Percentiles rank a stretch among this genome's conserved stretches.
phyloP scores from a whole-genome alignment of 78 protist genomes.

The Monocercomonoides exilis region DNA sequence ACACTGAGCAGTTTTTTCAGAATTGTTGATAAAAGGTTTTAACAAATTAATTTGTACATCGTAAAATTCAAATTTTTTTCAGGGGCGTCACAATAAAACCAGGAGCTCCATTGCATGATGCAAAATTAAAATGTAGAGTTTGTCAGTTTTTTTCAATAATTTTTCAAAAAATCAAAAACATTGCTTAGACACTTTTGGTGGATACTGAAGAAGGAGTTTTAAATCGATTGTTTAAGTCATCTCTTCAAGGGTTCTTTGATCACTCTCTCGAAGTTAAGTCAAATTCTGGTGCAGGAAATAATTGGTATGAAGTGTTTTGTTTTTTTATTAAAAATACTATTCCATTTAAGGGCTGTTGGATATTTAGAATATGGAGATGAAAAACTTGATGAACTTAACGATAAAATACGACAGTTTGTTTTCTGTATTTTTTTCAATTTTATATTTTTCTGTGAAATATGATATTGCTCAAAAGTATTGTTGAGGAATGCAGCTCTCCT shows the following conservation, averaged over 20 bases:
- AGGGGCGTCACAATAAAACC: neutral
- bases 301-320: constrained; percentile 45
- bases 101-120: neutral
- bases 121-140: neutral
- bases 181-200: constrained; percentile 55
- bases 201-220: constrained; percentile 82
- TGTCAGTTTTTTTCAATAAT: neutral
- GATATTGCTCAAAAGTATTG: constrained; percentile 27
- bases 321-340: neutral
- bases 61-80: neutral
- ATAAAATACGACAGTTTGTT: neutral
- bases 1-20: constrained; percentile 50
- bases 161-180: neutral
- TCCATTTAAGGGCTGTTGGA: constrained; percentile 31
- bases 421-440: neutral
- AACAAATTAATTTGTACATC: neutral
- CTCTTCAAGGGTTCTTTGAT: constrained; percentile 54
- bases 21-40: constrained; percentile 24
- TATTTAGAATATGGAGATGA: constrained; percentile 44
- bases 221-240: constrained; percentile 13
- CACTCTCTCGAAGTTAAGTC: constrained; percentile 35
- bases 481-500: constrained; percentile 54
- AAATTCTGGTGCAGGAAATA: constrained; percentile 64
- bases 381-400: constrained; percentile 9
- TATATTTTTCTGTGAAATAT: neutral